Percentiles rank a stretch among this genome's conserved stretches.
phyloP scores from a whole-genome alignment of 2,329 filamentous ascomycete genomes.

The Teratosphaeria pseudoeucalypti region DNA sequence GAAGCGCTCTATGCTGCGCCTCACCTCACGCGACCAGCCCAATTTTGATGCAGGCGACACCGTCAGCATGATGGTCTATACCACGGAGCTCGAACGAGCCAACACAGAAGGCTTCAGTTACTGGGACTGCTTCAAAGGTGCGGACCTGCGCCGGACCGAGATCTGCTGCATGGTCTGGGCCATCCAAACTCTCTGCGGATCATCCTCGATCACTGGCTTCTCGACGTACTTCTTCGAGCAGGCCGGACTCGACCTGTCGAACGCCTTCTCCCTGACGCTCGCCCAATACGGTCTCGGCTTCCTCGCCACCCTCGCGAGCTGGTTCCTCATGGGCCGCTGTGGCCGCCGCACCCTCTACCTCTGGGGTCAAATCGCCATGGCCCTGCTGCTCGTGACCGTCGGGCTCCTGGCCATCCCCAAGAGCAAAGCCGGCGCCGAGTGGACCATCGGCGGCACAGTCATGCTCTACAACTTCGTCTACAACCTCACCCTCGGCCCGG shows the following conservation, averaged over 20 bases:
- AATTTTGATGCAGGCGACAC: slow-evolving; percentile 20
- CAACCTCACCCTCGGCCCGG: slow-evolving; percentile 21
- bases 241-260: slow-evolving; percentile 26
- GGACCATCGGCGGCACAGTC: slow-evolving; percentile 18
- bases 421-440: slow-evolving; percentile 9
- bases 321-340: slow-evolving; percentile 26
- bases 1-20: slow-evolving; percentile 10
- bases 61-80: slow-evolving; percentile 31
- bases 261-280: slow-evolving; percentile 30
- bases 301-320: slow-evolving; percentile 19
- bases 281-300: slow-evolving; percentile 19
- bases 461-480: slow-evolving; percentile 22
- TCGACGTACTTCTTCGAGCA: slow-evolving; percentile 31
- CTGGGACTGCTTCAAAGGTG: slow-evolving; percentile 42
- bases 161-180: slow-evolving; percentile 29
- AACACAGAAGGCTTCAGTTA: slow-evolving; percentile 38
- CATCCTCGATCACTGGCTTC: slow-evolving; percentile 24
- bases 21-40: slow-evolving; percentile 13
- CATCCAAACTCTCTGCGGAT: slow-evolving; percentile 25
- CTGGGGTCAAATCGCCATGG: slow-evolving; percentile 14
- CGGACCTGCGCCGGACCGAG: slow-evolving; percentile 38
- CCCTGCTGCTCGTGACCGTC: slow-evolving; percentile 13
- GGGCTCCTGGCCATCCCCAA: slow-evolving; percentile 10
- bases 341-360: slow-evolving; percentile 33
- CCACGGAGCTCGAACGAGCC: slow-evolving; percentile 44